Conservation (phyloP, 306 rosid species). For the Rosa persica region DNA sequence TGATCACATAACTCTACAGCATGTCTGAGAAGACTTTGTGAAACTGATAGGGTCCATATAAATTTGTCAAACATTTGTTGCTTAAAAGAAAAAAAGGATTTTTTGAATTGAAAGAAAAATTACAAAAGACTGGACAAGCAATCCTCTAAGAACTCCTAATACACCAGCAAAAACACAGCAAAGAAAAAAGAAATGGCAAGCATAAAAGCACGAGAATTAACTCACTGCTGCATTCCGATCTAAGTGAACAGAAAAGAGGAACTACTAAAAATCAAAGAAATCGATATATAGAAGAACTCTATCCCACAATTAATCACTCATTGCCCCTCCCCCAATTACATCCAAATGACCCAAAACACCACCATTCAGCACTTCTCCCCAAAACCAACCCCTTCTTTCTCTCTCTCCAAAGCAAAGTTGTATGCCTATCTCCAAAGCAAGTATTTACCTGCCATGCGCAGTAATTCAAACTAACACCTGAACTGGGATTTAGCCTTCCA, state of each 20-base stretch:
- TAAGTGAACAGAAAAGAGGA: not conserved
- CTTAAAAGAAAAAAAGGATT: not conserved
- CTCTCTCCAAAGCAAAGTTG: not conserved
- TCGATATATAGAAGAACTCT: not conserved
- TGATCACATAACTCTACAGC: constrained; percentile 5
- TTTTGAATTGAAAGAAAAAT: not conserved
- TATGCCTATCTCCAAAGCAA: not conserved
- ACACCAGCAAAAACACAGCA: not conserved
- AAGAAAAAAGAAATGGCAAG: not conserved
- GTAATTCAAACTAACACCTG: not conserved
- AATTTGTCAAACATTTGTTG: not conserved
- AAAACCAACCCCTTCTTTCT: not conserved
- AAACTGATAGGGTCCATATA: not conserved
- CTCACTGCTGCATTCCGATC: not conserved
- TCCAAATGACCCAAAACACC: not conserved
- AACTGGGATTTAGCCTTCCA: not conserved
- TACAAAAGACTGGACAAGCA: too few species aligned
- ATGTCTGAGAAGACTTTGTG: not conserved
- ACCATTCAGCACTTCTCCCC: not conserved
- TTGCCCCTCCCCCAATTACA: not conserved
- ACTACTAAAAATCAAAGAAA: not conserved
- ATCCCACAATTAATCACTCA: not conserved
- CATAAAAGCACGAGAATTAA: not conserved
- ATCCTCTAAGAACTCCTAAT: not conserved
- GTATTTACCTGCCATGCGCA: not conserved